Conservation (phyloP, 2,329 filamentous ascomycete genomes). For the Lecanicillium sp. region DNA sequence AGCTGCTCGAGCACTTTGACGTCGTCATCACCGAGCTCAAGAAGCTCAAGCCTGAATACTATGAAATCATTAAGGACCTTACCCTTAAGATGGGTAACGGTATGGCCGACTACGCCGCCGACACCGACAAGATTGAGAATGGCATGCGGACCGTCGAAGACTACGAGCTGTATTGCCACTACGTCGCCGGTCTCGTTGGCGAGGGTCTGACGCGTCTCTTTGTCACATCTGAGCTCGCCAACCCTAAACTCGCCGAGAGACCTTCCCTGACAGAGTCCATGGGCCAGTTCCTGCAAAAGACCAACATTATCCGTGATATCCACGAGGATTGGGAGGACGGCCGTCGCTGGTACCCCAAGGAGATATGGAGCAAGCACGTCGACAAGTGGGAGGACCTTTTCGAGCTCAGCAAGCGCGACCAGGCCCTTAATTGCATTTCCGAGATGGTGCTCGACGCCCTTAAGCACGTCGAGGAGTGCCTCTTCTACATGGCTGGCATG, state of each 20-base stretch:
- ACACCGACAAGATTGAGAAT: constrained; percentile 72
- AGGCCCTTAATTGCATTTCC: constrained; percentile 78
- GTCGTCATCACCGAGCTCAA: constrained; percentile 80
- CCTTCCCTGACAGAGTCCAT: constrained; percentile 86
- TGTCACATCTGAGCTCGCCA: constrained; percentile 78
- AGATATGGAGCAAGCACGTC: constrained; percentile 96
- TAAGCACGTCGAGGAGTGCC: constrained; percentile 79
- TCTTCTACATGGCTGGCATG: constrained; percentile 96
- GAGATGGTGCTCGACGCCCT: constrained; percentile 93
- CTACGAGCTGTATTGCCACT: constrained; percentile 96
- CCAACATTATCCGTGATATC: constrained; percentile 96
- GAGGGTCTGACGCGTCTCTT: constrained; percentile 89
- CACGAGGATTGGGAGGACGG: constrained; percentile 84
- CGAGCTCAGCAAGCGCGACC: constrained; percentile 67
- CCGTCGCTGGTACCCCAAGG: constrained; percentile 88
- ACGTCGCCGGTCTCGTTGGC: constrained; percentile 96
- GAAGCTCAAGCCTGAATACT: constrained; percentile 79
- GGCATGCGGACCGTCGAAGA: constrained; percentile 79
- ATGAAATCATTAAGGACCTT: constrained; percentile 85
- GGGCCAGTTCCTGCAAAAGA: constrained; percentile 96
- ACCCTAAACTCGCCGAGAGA: constrained; percentile 72
- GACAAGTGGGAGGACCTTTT: constrained; percentile 86
- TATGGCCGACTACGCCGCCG: constrained; percentile 92
- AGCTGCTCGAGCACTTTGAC: constrained; percentile 89
- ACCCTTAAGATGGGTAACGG: constrained; percentile 93